Evolutionary conservation across 129 eudicot species (phyloP).

Genomic region (Sambucus nigra): DNA sequence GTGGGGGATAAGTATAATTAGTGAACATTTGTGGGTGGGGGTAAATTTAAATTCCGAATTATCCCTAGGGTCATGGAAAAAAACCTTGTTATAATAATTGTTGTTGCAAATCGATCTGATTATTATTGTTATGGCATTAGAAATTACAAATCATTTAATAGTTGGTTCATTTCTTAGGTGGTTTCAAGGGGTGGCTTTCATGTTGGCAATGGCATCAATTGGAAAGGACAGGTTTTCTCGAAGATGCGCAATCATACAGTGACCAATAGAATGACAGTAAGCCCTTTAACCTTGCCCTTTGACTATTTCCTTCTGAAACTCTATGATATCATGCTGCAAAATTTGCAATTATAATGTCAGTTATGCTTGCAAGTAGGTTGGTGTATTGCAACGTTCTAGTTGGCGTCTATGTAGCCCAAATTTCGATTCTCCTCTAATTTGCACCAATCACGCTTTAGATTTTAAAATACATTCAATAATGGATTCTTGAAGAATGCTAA

Average conservation of each 20-base stretch:
- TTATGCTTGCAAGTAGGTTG: background rate
- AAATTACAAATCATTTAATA: conserved; percentile 1
- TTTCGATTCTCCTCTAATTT: too few species aligned
- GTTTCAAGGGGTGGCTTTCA: conserved; percentile 99
- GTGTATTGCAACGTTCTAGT: background rate
- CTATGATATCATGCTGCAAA: conserved; percentile 1
- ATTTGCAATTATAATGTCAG: background rate
- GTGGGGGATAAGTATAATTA: too few species aligned
- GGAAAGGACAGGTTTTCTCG: conserved; percentile 99
- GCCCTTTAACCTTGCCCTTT: conserved; percentile 10
- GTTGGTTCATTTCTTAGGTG: conserved; percentile 41
- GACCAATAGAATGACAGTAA: conserved; percentile 96
- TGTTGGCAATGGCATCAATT: conserved; percentile 97
- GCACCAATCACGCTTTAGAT: background rate
- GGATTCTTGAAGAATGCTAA: too few species aligned
- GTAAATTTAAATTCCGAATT: too few species aligned
- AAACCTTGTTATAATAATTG: too few species aligned
- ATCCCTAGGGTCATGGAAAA: too few species aligned
- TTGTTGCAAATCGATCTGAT: background rate
- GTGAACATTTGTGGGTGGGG: too few species aligned
- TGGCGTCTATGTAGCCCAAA: background rate
- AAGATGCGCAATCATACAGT: conserved; percentile 98
- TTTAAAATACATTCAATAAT: too few species aligned
- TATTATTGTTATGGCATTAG: background rate
- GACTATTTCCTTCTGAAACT: background rate